phyloP scores from a whole-genome alignment of 2,329 filamentous ascomycete genomes.

The Tolypocladium album region DNA sequence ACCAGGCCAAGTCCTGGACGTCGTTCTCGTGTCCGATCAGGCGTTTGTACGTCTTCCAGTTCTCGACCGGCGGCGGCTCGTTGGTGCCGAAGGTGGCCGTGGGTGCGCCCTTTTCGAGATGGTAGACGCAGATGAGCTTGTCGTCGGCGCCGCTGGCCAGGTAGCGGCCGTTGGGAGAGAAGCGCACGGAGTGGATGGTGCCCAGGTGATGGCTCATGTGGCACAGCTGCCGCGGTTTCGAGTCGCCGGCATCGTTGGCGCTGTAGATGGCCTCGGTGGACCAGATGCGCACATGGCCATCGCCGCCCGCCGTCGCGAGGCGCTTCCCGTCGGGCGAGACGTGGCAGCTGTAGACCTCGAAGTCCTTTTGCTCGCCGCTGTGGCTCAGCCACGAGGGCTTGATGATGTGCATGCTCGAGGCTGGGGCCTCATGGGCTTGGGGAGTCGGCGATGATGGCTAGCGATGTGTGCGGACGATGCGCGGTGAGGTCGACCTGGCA shows the following conservation, averaged over 20 bases:
- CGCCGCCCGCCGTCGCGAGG: slow-evolving; percentile 88
- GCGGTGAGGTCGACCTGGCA: not conserved
- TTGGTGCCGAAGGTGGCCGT: slow-evolving; percentile 77
- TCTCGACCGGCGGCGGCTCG: slow-evolving; percentile 87
- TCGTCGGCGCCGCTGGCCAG: slow-evolving; percentile 95
- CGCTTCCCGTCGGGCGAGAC: slow-evolving; percentile 89
- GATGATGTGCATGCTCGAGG: slow-evolving; percentile 61
- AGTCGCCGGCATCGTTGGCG: slow-evolving; percentile 59
- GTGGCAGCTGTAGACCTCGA: slow-evolving; percentile 97
- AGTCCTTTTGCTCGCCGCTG: slow-evolving; percentile 94
- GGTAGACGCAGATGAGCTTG: slow-evolving; percentile 97
- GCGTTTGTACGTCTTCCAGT: slow-evolving; percentile 91
- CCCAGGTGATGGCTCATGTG: slow-evolving; percentile 98
- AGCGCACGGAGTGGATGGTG: slow-evolving; percentile 93
- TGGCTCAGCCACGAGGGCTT: slow-evolving; percentile 95
- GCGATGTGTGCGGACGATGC: not conserved
- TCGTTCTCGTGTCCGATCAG: slow-evolving; percentile 97
- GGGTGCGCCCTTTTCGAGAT: slow-evolving; percentile 73
- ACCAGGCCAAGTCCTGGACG: slow-evolving; percentile 96
- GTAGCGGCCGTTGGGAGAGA: slow-evolving; percentile 90
- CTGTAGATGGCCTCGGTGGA: slow-evolving; percentile 89
- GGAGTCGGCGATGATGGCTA: not conserved
- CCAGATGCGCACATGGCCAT: slow-evolving; percentile 96
- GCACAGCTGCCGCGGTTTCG: slow-evolving; percentile 81
- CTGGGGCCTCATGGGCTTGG: slow-evolving; percentile 2